Evolutionary conservation across 495 filamentous ascomycete species (phyloP).

Genomic region (Podospora didyma): DNA sequence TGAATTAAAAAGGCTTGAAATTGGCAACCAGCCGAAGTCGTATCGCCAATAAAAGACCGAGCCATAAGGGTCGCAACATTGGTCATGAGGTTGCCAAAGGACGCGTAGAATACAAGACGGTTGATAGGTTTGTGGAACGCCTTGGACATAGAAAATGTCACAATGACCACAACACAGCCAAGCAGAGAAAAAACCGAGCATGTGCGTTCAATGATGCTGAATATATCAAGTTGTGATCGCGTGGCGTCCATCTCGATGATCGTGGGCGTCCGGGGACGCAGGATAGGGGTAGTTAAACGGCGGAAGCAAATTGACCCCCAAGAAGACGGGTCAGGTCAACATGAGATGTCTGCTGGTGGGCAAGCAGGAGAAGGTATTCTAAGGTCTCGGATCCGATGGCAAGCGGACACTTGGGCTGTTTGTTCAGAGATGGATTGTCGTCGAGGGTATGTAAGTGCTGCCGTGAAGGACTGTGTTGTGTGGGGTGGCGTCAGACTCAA

Average conservation of each 20-base stretch:
- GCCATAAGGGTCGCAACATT: slow-evolving; percentile 78
- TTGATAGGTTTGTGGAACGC: slow-evolving; percentile 85
- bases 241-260: slow-evolving; percentile 4
- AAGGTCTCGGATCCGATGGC: too few species aligned
- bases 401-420: too few species aligned
- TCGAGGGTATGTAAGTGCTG: too few species aligned
- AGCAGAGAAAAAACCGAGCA: slow-evolving; percentile 68
- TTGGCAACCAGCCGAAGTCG: slow-evolving; percentile 58
- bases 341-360: too few species aligned
- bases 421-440: too few species aligned
- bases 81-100: slow-evolving; percentile 77
- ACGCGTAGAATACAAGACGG: slow-evolving; percentile 78
- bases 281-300: background rate
- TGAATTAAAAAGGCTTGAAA: slow-evolving; percentile 70
- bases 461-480: too few species aligned
- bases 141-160: slow-evolving; percentile 60
- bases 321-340: background rate
- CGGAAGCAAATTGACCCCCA: background rate
- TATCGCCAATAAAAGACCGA: slow-evolving; percentile 46
- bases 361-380: too few species aligned
- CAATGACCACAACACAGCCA: slow-evolving; percentile 69
- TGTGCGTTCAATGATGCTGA: slow-evolving; percentile 61
- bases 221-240: slow-evolving; percentile 31
- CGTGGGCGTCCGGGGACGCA: background rate
- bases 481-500: too few species aligned